phyloP scores from a whole-genome alignment of 176 grass and related monocot species.

The Cymbopogon citratus region DNA sequence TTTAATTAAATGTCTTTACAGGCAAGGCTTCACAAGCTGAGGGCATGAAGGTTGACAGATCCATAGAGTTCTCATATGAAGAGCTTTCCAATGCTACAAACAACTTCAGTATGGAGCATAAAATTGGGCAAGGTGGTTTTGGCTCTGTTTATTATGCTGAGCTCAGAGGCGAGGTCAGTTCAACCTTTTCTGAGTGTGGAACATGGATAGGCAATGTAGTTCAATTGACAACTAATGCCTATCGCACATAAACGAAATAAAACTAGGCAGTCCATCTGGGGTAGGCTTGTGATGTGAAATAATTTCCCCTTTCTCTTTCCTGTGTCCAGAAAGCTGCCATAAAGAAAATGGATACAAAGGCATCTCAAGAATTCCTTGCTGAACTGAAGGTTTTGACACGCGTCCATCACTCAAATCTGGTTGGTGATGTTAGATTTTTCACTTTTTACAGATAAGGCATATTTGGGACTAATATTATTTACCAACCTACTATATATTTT shows the following conservation, averaged over 20 bases:
- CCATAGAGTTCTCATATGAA: conserved; percentile 84
- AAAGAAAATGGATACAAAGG: conserved; percentile 75
- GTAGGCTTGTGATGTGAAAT: conserved; percentile 20
- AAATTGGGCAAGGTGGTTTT: conserved; percentile 95
- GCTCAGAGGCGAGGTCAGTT: conserved; percentile 83
- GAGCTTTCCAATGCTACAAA: conserved; percentile 81
- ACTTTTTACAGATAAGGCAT: neutral
- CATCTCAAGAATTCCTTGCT: conserved; percentile 70
- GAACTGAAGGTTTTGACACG: conserved; percentile 71
- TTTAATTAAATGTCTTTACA: conserved; percentile 16
- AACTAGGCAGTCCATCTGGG: neutral
- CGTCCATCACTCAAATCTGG: conserved; percentile 79
- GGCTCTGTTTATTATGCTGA: conserved; percentile 68
- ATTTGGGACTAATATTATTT: neutral
- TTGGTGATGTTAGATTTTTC: conserved; percentile 18
- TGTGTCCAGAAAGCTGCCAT: conserved; percentile 58
- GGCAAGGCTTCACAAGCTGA: conserved; percentile 25
- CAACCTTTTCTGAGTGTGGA: neutral
- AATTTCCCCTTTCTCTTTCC: neutral
- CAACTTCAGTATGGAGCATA: conserved; percentile 74
- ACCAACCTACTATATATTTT: neutral
- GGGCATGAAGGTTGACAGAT: conserved; percentile 69
- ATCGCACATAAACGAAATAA: neutral
- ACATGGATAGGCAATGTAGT: neutral
- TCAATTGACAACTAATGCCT: neutral